Base-by-base conservation (phyloP, 2,329 filamentous ascomycete genomes). In the Dactylellina parvicollis region DNA sequence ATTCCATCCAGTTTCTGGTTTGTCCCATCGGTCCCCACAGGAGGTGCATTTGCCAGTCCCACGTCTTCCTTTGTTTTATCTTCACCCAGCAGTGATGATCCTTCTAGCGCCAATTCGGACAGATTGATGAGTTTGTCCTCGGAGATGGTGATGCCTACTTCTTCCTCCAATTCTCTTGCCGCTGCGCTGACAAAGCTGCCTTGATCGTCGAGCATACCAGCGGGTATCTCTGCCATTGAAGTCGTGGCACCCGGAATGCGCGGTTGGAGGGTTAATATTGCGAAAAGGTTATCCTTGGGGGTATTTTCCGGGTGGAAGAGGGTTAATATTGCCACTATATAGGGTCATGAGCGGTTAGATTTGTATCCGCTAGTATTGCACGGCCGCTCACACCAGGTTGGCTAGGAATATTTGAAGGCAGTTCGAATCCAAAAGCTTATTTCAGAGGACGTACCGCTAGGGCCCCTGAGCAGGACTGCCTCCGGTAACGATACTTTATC, bases 381-480 rank as follows among this genome's bases (percentile, higher is more conserved):
- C n/a, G n/a, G n/a, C n/a, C n/a, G n/a, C n/a, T n/a, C n/a, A n/a
- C n/a, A n/a, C n/a, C n/a, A n/a, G n/a, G n/a, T n/a, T n/a, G n/a
- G 2, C 1, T 26, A 30, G 24, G 28, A 59, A 22, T n/a, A 20
- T n/a, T 30, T 46, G n/a, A 9, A 28, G 7, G 7, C 8, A 7
- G 7, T 2, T n/a, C 8, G 20, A 9, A 30, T 44, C 28, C n/a
- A n/a, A n/a, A n/a, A n/a, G n/a, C n/a, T n/a, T n/a, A n/a, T n/a
- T n/a, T n/a, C n/a, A n/a, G n/a, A n/a, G n/a, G 7, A 87, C 82
- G 83, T 86, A 44, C 89, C 86, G 77, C 83, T 85, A n/a, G 86
- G 83, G 0, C 87, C 87, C 36, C 87, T 84, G 1, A 89, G 81
- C 70, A 89, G 85, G 0, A 86, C 81, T 1, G 81, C 81, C 3